phyloP scores from a whole-genome alignment of 768 basidiomycete species.

The Hygrocybe coccinea region DNA sequence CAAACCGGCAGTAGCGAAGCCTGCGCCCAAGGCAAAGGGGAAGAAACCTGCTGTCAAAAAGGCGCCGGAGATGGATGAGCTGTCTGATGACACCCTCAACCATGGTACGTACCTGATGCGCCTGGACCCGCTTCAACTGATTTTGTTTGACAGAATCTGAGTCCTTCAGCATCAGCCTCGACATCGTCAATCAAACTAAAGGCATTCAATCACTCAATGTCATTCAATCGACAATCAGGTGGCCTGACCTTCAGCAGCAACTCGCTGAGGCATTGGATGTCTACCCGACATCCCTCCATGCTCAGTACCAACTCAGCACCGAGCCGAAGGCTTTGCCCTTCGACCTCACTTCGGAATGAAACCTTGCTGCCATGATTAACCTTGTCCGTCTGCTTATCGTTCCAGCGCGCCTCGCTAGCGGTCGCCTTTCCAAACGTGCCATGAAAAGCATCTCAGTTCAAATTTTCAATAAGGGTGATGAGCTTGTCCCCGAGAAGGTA shows the following conservation, averaged over 20 bases:
- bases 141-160: too few relatives aligned
- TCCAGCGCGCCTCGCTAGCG: neutral
- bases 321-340: neutral
- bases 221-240: neutral
- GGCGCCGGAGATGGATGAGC: too few relatives aligned
- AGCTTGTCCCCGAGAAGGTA: neutral
- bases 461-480: conserved; percentile 1
- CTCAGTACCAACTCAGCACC: neutral
- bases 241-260: neutral
- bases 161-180: too few relatives aligned
- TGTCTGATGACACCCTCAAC: too few relatives aligned
- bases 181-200: too few relatives aligned
- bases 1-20: too few relatives aligned
- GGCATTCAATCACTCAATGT: too few relatives aligned
- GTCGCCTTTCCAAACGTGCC: neutral
- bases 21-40: too few relatives aligned
- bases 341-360: neutral
- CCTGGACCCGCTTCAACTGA: too few relatives aligned
- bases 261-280: neutral
- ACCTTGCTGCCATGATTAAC: neutral
- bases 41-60: too few relatives aligned
- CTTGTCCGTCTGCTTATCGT: neutral
- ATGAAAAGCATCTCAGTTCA: neutral
- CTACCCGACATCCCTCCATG: neutral
- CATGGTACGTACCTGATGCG: too few relatives aligned